phyloP scores from a whole-genome alignment of 257 asterid genomes.

The Sherardia arvensis region DNA sequence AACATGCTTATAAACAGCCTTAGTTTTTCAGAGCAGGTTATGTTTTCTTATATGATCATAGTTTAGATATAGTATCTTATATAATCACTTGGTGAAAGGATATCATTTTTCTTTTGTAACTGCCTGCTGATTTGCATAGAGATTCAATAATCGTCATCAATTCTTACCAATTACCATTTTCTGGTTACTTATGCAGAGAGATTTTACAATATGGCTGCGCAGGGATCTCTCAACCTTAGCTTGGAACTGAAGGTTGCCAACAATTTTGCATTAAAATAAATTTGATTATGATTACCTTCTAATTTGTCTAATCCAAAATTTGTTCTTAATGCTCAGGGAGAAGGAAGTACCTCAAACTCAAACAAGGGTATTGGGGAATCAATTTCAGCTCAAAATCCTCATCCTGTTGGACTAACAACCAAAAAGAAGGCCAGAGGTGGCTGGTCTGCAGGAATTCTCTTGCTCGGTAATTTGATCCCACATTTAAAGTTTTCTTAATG shows the following conservation, averaged over 20 bases:
- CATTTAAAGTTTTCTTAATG: too few relatives aligned
- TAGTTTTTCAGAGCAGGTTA: background rate
- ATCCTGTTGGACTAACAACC: background rate
- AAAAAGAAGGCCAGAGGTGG: conserved; percentile 34
- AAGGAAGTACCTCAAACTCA: background rate
- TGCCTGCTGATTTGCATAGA: conserved; percentile 29
- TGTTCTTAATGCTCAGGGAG: conserved; percentile 5
- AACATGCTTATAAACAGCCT: background rate
- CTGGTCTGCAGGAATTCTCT: conserved; percentile 49
- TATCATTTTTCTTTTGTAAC: background rate
- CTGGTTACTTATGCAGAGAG: too few relatives aligned
- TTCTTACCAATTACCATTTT: too few relatives aligned
- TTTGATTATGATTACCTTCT: background rate
- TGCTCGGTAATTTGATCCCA: conserved; percentile 39
- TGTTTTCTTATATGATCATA: background rate
- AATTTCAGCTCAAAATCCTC: background rate
- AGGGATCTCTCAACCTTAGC: conserved; percentile 16
- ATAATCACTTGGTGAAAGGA: background rate
- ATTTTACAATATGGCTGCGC: conserved; percentile 30
- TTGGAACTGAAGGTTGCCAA: conserved; percentile 23
- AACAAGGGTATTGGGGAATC: conserved; percentile 5
- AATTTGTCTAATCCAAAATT: too few relatives aligned
- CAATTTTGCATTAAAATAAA: background rate
- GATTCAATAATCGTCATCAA: too few relatives aligned
- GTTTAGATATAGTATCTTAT: background rate